phyloP scores from a whole-genome alignment of 2,329 filamentous ascomycete genomes.

The Tolypocladium ovalisporum region DNA sequence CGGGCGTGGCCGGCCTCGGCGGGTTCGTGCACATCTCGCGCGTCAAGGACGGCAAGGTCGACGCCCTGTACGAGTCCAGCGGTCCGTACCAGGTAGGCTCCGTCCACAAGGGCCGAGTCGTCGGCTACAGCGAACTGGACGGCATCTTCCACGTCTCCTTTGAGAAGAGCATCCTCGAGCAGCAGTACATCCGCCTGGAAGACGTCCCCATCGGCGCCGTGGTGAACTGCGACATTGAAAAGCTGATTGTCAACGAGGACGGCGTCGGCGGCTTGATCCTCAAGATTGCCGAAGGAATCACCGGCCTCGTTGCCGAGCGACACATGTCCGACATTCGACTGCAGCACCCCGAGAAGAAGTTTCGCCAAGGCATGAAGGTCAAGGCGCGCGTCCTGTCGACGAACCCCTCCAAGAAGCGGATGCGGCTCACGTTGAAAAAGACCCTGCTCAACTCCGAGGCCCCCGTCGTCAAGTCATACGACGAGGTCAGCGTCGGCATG shows the following conservation, averaged over 20 bases:
- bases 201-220: conserved; percentile 75
- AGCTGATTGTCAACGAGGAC: conserved; percentile 65
- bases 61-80: conserved; percentile 63
- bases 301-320: conserved; percentile 76
- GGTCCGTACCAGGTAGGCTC: conserved; percentile 72
- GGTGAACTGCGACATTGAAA: conserved; percentile 75
- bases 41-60: conserved; percentile 81
- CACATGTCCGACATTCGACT: conserved; percentile 83
- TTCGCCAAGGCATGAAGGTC: conserved; percentile 73
- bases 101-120: conserved; percentile 67
- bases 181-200: conserved; percentile 83
- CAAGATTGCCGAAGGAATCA: conserved; percentile 75
- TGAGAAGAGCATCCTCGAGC: conserved; percentile 70
- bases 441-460: conserved; percentile 83
- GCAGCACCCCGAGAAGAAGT: conserved; percentile 93
- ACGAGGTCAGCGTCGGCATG: conserved; percentile 61
- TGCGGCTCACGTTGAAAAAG: conserved; percentile 90
- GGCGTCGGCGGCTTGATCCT: conserved; percentile 75
- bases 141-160: conserved; percentile 78
- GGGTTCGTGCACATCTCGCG: conserved; percentile 93
- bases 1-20: conserved; percentile 52
- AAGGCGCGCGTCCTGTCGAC: conserved; percentile 79
- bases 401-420: conserved; percentile 61
- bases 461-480: conserved; percentile 66
- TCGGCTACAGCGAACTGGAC: conserved; percentile 82